Conservation (phyloP, 1,284 basidiomycete species). For the Trichosporon faecale region DNA sequence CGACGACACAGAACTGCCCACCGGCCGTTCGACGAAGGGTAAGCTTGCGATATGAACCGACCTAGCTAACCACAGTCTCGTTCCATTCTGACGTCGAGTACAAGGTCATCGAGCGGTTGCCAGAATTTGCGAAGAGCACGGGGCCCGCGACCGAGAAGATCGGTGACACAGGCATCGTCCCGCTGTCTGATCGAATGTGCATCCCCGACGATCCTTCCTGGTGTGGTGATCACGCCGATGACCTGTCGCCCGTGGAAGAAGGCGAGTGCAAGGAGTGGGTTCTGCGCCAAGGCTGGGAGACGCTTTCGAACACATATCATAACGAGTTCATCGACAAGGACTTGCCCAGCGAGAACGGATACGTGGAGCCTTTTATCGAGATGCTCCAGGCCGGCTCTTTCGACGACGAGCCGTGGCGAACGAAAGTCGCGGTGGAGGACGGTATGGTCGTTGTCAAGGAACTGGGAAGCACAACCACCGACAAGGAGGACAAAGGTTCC, state of each 20-base stretch:
- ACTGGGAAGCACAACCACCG: neutral
- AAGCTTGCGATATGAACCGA: neutral
- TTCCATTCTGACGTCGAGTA: constrained; percentile 11
- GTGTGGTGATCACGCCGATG: constrained; percentile 4
- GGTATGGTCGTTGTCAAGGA: neutral
- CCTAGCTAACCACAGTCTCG: constrained; percentile 1
- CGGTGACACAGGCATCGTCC: neutral
- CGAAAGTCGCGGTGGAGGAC: neutral
- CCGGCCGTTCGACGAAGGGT: neutral
- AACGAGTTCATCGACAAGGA: constrained; percentile 7
- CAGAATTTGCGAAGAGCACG: constrained; percentile 10
- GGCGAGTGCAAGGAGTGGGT: constrained; percentile 8
- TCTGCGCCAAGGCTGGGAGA: constrained; percentile 1
- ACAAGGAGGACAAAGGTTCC: neutral
- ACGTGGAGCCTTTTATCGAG: neutral
- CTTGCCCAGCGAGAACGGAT: constrained; percentile 1
- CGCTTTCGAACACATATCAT: constrained; percentile 2
- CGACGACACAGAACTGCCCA: neutral
- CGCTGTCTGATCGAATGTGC: constrained; percentile 1
- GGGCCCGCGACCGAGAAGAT: neutral
- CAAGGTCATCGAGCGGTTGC: constrained; percentile 20
- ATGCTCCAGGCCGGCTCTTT: neutral
- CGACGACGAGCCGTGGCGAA: constrained; percentile 2
- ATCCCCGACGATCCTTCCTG: neutral
- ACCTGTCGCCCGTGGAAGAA: neutral